A percentile compares a stretch with the other conserved stretches of the same genome.
Conservation (phyloP, 2,329 filamentous ascomycete species). For the Colletotrichum australisinense region DNA sequence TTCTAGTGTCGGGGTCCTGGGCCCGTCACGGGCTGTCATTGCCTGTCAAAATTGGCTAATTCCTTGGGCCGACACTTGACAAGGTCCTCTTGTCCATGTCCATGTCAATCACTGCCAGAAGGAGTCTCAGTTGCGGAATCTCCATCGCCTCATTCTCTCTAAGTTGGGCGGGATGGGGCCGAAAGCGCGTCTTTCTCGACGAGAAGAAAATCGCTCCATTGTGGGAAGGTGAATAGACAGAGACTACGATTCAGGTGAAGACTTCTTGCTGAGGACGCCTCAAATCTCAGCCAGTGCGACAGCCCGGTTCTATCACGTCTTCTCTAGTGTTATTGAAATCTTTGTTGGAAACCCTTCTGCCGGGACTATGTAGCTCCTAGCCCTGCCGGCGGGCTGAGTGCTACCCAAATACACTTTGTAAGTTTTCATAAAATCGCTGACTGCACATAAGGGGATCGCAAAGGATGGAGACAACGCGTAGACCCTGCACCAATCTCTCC, state of each 20-base stretch:
- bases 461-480: not conserved
- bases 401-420: not conserved
- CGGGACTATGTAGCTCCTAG: too few relatives aligned
- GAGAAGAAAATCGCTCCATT: slow-evolving; percentile 16
- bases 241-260: not conserved
- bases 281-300: too few relatives aligned
- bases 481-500: not conserved
- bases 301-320: too few relatives aligned
- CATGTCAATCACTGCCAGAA: slow-evolving; percentile 18
- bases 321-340: too few relatives aligned
- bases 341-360: too few relatives aligned
- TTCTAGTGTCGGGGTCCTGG: slow-evolving; percentile 7
- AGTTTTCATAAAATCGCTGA: not conserved
- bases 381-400: too few relatives aligned
- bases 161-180: not conserved
- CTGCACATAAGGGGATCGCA: not conserved
- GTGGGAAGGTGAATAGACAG: not conserved
- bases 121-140: slow-evolving; percentile 7
- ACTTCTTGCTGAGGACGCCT: too few relatives aligned
- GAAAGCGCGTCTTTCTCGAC: not conserved
- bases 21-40: slow-evolving; percentile 3
- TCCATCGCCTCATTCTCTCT: slow-evolving; percentile 1
- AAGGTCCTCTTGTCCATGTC: slow-evolving; percentile 1
- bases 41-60: slow-evolving; percentile 15
- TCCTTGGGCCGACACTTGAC: not conserved